Evolutionary conservation across 2,329 filamentous ascomycete genomes (phyloP).

Genomic region (Verticillium longisporum): DNA sequence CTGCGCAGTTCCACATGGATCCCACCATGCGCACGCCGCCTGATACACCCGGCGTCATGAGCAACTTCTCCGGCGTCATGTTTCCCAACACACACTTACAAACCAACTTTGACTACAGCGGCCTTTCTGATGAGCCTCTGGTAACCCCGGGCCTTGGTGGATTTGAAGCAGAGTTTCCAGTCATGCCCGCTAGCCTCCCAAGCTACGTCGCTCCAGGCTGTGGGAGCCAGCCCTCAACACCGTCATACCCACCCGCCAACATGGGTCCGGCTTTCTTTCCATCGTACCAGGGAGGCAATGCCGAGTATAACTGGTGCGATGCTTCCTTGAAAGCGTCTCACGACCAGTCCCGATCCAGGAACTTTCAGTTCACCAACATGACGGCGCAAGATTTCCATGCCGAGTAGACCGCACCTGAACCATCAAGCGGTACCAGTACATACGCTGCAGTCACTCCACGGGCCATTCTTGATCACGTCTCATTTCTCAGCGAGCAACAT

Average conservation of each 20-base stretch:
- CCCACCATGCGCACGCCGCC: conserved; percentile 46
- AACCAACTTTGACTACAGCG: conserved; percentile 26
- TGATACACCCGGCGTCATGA: conserved; percentile 41
- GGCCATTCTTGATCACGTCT: background rate
- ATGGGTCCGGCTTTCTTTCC: conserved; percentile 35
- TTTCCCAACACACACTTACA: conserved; percentile 19
- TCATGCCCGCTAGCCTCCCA: conserved; percentile 29
- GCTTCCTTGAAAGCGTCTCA: conserved; percentile 27
- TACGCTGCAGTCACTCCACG: background rate
- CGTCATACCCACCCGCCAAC: conserved; percentile 31
- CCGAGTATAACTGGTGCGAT: conserved; percentile 47
- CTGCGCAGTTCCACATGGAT: conserved; percentile 23
- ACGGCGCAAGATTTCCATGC: conserved; percentile 16
- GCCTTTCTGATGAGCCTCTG: conserved; percentile 38
- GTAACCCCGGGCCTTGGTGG: conserved; percentile 38
- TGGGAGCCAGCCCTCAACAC: conserved; percentile 41
- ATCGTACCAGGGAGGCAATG: conserved; percentile 24
- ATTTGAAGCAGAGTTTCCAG: conserved; percentile 36
- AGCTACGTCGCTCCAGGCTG: conserved; percentile 35
- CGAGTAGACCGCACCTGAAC: conserved; percentile 1
- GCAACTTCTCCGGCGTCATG: conserved; percentile 31
- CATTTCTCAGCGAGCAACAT: background rate
- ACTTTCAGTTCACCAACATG: conserved; percentile 29
- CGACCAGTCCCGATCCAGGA: conserved; percentile 17
- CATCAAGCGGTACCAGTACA: background rate